Evolutionary conservation across 768 basidiomycete species (phyloP).

Genomic region (Phylloporus sp.): DNA sequence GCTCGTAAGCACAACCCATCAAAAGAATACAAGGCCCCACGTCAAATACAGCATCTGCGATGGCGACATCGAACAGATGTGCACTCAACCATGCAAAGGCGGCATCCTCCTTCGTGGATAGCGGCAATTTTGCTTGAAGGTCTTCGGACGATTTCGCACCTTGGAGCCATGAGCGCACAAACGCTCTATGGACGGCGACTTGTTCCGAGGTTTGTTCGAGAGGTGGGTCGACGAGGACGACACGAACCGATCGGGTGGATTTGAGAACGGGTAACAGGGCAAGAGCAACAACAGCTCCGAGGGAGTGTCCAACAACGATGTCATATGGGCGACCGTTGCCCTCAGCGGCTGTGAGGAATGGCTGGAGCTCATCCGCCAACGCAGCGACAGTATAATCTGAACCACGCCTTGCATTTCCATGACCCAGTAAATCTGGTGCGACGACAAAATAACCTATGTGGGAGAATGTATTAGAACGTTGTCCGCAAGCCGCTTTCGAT

Average conservation of each 20-base stretch:
- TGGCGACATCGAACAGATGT: slow-evolving; percentile 1
- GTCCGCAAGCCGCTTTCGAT: background rate
- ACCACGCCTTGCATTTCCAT: slow-evolving; percentile 8
- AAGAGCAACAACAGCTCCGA: slow-evolving; percentile 13
- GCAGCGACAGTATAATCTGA: background rate
- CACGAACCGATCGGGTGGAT: background rate
- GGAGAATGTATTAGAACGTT: no score
- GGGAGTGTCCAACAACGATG: slow-evolving; percentile 18
- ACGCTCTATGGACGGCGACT: background rate
- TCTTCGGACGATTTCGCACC: background rate
- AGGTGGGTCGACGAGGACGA: slow-evolving; percentile 21
- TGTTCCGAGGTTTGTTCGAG: background rate
- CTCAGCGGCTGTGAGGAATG: slow-evolving; percentile 1
- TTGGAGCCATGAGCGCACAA: background rate
- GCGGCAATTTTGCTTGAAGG: background rate
- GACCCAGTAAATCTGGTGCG: slow-evolving; percentile 23
- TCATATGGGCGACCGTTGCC: slow-evolving; percentile 4
- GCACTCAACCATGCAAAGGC: background rate
- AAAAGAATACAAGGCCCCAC: background rate
- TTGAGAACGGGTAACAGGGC: slow-evolving; percentile 10
- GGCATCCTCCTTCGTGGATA: slow-evolving; percentile 3
- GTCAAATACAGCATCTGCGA: slow-evolving; percentile 6
- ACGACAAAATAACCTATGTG: slow-evolving; percentile 22
- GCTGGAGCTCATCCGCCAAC: slow-evolving; percentile 9
- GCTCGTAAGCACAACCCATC: no score